phyloP scores from a whole-genome alignment of 2,329 filamentous ascomycete genomes.

The Aspergillus fischeri region DNA sequence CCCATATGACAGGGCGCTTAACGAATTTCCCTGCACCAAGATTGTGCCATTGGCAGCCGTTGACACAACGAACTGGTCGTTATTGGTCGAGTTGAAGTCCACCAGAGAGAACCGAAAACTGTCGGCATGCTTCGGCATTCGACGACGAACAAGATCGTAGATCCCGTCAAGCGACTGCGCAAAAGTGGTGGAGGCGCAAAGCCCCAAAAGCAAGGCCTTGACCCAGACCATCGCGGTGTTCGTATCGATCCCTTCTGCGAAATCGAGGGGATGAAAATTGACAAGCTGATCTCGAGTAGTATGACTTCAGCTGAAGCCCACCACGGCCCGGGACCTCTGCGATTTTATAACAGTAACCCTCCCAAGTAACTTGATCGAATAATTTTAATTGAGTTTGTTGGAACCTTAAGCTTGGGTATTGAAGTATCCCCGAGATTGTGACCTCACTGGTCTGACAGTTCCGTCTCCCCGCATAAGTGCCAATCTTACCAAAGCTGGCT shows the following conservation, averaged over 20 bases:
- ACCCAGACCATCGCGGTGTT: not conserved
- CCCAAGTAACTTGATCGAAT: not conserved
- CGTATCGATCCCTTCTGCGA: not conserved
- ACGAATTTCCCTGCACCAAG: conserved; percentile 29
- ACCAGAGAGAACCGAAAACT: conserved; percentile 19
- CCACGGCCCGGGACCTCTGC: not conserved
- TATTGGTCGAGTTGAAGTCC: not conserved
- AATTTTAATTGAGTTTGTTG: not conserved
- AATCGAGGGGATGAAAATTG: not conserved
- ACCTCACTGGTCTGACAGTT: too few species aligned
- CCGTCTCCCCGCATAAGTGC: not conserved
- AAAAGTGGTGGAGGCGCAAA: conserved; percentile 1
- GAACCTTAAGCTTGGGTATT: not conserved
- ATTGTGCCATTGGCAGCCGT: conserved; percentile 23
- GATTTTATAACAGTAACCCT: not conserved
- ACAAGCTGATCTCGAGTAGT: not conserved
- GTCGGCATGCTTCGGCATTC: conserved; percentile 20
- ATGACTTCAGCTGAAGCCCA: too few species aligned
- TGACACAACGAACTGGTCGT: conserved; percentile 20
- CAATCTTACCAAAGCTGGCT: not conserved
- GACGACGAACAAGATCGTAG: conserved; percentile 20
- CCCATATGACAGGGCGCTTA: conserved; percentile 34
- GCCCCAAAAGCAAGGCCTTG: conserved; percentile 5
- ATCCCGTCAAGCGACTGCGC: conserved; percentile 20
- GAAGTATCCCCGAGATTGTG: not conserved